Evolutionary conservation across 495 filamentous ascomycete genomes (phyloP), one percentile per base, ranked within the genome.

Genomic region (Penicillium cinerascens): DNA sequence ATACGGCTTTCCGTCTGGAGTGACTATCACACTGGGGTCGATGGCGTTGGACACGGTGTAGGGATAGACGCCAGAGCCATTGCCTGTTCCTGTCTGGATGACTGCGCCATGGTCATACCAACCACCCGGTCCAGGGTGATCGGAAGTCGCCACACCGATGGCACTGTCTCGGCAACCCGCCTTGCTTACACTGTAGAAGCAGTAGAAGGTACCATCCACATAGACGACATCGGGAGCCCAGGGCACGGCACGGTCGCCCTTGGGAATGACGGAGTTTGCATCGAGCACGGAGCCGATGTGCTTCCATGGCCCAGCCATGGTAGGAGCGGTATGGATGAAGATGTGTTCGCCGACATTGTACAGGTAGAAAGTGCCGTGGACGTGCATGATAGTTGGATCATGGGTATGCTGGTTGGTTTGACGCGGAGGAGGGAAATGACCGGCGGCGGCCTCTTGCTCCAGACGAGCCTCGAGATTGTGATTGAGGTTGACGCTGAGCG

Each of bases 141-240:
- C 55, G 3, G 81, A 86, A 1, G 82, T 86, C 8, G 87, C 89
- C 16, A 89, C 75, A 9, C 87, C 88, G 51, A 90, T 84, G 36
- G 83, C 81, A n/a, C 79, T 84, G 63, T 79, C 70, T 33, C 87
- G 84, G 21, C 77, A 82, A 2, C 88, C 87, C 49, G 87, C 84
- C 33, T 77, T 76, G 54, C 77, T 82, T 27, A 91, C 83, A 9
- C 83, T 72, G 71, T 91, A 92, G 74, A 87, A 91, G 51, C 87
- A 77, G 60, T 88, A 86, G 69, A 87, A 92, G 1, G 64, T 74
- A 10, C 59, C 72, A 44, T 77, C 78, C 5, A 86, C 65, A 6
- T 76, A 58, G 39, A 74, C 53, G 9, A 88, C 80, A 38, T 85
- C 83, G 0, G 87, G 86, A 0, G 88, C 87, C 86, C 73, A 76